Percentiles rank a stretch among this genome's conserved stretches.
These are phyloP conservation scores for Pseudocercospora fuligena DNA, from an alignment of 2,329 filamentous ascomycete genomes.

Conservation along the genomic window DNA sequence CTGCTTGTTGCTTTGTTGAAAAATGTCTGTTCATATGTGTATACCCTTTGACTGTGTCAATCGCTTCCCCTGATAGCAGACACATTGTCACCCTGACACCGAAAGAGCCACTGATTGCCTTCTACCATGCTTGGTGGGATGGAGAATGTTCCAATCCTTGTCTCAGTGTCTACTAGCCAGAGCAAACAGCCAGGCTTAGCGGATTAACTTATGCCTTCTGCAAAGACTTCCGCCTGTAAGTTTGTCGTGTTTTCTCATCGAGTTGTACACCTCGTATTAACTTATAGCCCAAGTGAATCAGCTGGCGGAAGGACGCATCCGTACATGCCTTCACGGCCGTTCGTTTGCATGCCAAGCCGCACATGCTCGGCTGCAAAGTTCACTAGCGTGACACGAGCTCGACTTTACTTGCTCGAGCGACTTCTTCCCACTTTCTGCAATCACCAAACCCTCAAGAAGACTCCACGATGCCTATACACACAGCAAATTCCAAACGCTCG, in stretches of 20 bases:
- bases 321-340: background rate
- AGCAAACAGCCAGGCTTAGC: background rate
- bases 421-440: too few species aligned
- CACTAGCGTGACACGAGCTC: background rate
- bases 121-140: too few species aligned
- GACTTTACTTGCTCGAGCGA: too few species aligned
- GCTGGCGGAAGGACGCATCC: too few species aligned
- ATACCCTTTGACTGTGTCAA: background rate
- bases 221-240: background rate
- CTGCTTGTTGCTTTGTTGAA: background rate
- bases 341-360: background rate
- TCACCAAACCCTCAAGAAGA: too few species aligned
- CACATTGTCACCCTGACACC: too few species aligned
- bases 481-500: too few species aligned
- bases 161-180: background rate
- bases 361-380: background rate
- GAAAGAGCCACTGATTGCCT: too few species aligned
- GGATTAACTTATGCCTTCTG: background rate
- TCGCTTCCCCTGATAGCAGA: background rate
- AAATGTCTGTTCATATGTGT: background rate
- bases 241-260: background rate
- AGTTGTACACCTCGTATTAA: too few species aligned
- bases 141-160: background rate
- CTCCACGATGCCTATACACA: too few species aligned
- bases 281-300: too few species aligned